Base-by-base conservation (phyloP, 164 flowering plant species). In the Amborella trichopoda region DNA sequence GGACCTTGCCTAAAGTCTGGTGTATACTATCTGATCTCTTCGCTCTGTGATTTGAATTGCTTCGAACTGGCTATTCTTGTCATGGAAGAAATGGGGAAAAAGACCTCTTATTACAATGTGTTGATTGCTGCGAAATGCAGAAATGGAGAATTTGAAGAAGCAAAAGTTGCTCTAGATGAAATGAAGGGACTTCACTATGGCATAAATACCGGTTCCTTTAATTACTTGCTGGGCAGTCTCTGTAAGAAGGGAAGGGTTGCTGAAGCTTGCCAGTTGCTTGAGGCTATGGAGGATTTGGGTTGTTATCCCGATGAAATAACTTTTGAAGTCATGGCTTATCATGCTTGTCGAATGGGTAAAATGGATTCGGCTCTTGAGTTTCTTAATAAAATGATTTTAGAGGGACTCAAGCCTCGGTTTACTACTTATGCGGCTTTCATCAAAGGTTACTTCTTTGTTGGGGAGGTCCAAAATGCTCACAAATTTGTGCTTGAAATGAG, bases 1-100 rank as follows among this genome's bases (percentile, higher is more conserved):
- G 94, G 89, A 0, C 68, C 80, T 0, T 73, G 76, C 53, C 48
- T 65, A 21, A 38, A 24, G 45, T 73, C 82, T 23, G 89, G 89
- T 1, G 37, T 72, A 27, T 46, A 23, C 46, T 61, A 58, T 0
- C 57, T 84, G 74, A 68, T 84, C 53, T 74, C 66, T 59, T 66
- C 59, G 74, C 67, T 77, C 18, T 59, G 75, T 28, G 41, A 4
- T 17, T 50, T 50, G 32, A 66, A 68, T 17, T 53, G 42, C 9
- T 71, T 73, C 27, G 76, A 70, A 4, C 55, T 70, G 64, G 82
- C 83, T 2, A 46, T 64, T 25, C 67, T 53, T 60, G 86, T 80
- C 48, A 67, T 84, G 45, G 56, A 65, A 26, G 59, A 65, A 32
- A 71, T 74, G 0, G 77, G 44, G 30, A 70, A 58, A 53, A 75